These are phyloP conservation scores for Globisporangium carolinianum DNA, from an alignment of 352 stramenopile genomes.

Conservation along the genomic window DNA sequence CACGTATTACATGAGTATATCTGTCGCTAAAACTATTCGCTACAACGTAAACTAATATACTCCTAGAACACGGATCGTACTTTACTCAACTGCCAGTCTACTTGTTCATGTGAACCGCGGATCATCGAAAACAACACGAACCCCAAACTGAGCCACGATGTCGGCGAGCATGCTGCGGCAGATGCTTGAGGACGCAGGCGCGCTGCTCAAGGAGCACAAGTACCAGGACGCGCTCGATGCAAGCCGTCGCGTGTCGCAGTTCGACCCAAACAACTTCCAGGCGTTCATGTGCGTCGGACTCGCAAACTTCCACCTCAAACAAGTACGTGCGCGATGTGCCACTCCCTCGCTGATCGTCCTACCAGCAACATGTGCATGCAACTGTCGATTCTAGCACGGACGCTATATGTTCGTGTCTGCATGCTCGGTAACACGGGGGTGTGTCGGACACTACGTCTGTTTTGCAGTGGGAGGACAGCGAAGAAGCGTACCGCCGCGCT, in stretches of 20 bases:
- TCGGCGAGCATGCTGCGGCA: conserved; percentile 60
- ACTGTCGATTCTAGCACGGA: conserved; percentile 1
- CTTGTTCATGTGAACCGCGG: too few relatives aligned
- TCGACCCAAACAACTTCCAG: conserved; percentile 77
- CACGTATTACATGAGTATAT: background rate
- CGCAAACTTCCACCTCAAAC: conserved; percentile 62
- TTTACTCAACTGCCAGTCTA: too few relatives aligned
- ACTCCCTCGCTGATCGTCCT: too few relatives aligned
- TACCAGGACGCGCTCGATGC: conserved; percentile 69
- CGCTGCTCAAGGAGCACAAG: conserved; percentile 61
- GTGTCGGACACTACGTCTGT: too few relatives aligned
- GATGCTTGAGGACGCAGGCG: conserved; percentile 72
- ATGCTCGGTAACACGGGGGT: too few relatives aligned
- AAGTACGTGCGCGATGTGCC: conserved; percentile 19
- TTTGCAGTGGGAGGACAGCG: conserved; percentile 53
- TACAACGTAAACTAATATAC: background rate
- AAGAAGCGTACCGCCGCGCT: conserved; percentile 59
- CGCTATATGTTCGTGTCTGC: too few relatives aligned
- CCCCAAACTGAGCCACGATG: conserved; percentile 21
- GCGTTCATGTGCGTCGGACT: conserved; percentile 77
- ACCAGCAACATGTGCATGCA: too few relatives aligned
- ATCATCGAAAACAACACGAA: too few relatives aligned
- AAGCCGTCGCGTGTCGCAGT: conserved; percentile 63
- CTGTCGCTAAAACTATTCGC: background rate
- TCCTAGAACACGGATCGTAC: too few relatives aligned